phyloP scores from a whole-genome alignment of 495 filamentous ascomycete species.

The Sphaerosporella brunnea region DNA sequence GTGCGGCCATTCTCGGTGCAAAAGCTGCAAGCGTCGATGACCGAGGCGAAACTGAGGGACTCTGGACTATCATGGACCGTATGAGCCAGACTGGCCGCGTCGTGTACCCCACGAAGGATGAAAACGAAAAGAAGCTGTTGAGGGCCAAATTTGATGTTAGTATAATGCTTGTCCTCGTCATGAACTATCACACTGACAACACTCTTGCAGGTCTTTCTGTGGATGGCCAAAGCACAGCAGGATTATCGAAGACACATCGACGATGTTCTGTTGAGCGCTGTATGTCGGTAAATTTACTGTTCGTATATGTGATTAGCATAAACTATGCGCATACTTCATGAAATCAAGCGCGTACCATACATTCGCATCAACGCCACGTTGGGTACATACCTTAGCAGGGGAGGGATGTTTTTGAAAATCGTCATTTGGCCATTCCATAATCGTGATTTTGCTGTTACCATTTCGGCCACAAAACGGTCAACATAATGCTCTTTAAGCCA shows the following conservation, averaged over 20 bases:
- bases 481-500: too few species aligned
- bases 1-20: constrained; percentile 89
- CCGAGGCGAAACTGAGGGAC: constrained; percentile 60
- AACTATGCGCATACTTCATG: too few species aligned
- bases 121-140: constrained; percentile 58
- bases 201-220: constrained; percentile 40
- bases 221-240: constrained; percentile 59
- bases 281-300: too few species aligned
- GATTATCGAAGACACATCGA: constrained; percentile 53
- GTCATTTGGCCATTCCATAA: too few species aligned
- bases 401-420: too few species aligned
- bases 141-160: constrained; percentile 62
- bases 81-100: constrained; percentile 89
- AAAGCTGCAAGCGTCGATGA: constrained; percentile 69
- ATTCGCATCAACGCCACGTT: too few species aligned
- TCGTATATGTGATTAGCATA: too few species aligned
- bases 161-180: constrained; percentile 27
- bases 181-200: constrained; percentile 27
- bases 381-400: too few species aligned
- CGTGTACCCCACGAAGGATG: constrained; percentile 50
- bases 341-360: too few species aligned
- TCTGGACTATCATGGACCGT: constrained; percentile 94
- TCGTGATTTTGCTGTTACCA: too few species aligned
- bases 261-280: too few species aligned
- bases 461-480: too few species aligned